Base-by-base conservation (phyloP, 2,329 filamentous ascomycete genomes). In the Fusarium stilboides region DNA sequence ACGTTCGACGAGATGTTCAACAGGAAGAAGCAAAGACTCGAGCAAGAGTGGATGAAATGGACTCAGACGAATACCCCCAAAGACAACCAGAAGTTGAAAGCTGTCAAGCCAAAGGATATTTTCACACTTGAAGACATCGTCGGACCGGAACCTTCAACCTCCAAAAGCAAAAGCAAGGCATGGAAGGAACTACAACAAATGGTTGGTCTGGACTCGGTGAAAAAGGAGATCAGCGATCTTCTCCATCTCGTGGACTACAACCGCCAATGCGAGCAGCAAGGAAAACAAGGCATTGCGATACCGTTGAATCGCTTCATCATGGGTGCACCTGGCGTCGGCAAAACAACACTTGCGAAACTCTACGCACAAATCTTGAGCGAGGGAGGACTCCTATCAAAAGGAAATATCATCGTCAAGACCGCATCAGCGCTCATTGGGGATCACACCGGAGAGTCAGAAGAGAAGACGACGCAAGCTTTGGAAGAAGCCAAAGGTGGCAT, bases 311-410 rank as follows among this genome's bases (percentile, higher is more conserved):
- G 26, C 8, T 49, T 33, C 28, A 50, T 57, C 1, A 22, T 57
- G 5, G 53, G 53, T 17, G 15, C 20, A 5, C 43, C 53, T 5
- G 53, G 53, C 13, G 36, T 40, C 2, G 53, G 53, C 15, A 57
- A 57, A 8, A 57, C 53, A 8, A 57, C 44, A 12, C 19, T 57
- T 8, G 53, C 53, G 2, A 28, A 15, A 3, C 26, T 57, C 5
- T 57, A 49, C n/a, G 33, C 43, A 1, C 14, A 49, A 19, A 57
- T 50, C 3, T 33, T 57, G 6, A 9, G 22, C 17, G 53, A 50
- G 10, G 8, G 49, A 12, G 26, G 33, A 5, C 17, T 46, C 19
- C 15, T 56, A 1, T 37, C 42, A 8, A 31, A 31, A 14, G 52
- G 52, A 10, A 20, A 56, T 17, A 22, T 45, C 14, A 28, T 47